Percentiles rank a stretch among this genome's conserved stretches.
phyloP scores from a whole-genome alignment of 2,329 filamentous ascomycete genomes.

The Apiospora koreana region DNA sequence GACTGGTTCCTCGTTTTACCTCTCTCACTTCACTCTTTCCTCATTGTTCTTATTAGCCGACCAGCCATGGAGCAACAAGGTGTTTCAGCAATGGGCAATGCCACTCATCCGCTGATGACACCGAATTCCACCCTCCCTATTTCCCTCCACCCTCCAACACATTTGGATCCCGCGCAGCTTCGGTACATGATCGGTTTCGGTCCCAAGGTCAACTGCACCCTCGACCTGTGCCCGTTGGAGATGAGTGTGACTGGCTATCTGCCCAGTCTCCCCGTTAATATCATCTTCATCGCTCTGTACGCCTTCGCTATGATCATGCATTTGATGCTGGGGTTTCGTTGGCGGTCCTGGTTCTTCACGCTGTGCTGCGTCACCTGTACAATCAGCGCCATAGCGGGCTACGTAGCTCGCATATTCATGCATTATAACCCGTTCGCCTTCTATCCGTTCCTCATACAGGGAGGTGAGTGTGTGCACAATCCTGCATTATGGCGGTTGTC shows the following conservation, averaged over 20 bases:
- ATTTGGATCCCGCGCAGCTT: neutral
- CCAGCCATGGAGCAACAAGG: neutral
- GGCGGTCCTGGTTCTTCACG: conserved; percentile 51
- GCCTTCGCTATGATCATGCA: conserved; percentile 50
- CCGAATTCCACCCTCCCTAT: neutral
- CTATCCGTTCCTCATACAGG: conserved; percentile 65
- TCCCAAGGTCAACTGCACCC: conserved; percentile 50
- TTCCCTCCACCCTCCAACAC: neutral
- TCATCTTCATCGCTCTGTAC: conserved; percentile 44
- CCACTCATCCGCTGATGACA: neutral
- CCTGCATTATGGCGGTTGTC: neutral
- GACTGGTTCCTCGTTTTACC: neutral
- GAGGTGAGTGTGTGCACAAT: conserved; percentile 39
- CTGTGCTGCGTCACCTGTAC: conserved; percentile 57
- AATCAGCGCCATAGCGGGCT: conserved; percentile 61
- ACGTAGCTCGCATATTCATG: conserved; percentile 59
- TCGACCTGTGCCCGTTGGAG: conserved; percentile 47
- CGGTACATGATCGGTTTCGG: conserved; percentile 37
- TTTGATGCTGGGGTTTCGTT: conserved; percentile 44
- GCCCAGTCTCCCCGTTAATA: conserved; percentile 44
- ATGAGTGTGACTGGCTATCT: conserved; percentile 49
- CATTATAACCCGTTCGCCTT: conserved; percentile 60
- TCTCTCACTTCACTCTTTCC: too few species aligned
- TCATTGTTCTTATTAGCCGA: too few species aligned
- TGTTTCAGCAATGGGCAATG: neutral